Conservation (phyloP, 345 rosid genomes). For the Gossypium bickii region DNA sequence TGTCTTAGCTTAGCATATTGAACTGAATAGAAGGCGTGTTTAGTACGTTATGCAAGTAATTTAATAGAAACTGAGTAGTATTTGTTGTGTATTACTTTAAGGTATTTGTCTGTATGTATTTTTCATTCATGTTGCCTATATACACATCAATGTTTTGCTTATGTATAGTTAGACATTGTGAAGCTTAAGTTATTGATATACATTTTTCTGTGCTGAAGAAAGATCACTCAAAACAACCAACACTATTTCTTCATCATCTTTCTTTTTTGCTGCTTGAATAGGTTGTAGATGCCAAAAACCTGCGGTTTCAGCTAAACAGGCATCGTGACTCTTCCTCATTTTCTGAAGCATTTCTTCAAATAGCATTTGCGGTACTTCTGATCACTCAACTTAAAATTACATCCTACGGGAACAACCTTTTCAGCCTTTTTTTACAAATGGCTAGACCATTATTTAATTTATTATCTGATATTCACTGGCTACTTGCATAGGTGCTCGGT, state of each 20-base stretch:
- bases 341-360: conserved; percentile 89
- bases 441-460: not conserved
- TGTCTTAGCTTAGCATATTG: not conserved
- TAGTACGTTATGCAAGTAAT: not conserved
- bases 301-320: conserved; percentile 63
- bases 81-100: not conserved
- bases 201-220: not conserved
- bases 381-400: not conserved
- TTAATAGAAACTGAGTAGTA: not conserved
- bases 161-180: not conserved
- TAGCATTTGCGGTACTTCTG: conserved; percentile 79
- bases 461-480: not conserved
- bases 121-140: not conserved
- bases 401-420: not conserved
- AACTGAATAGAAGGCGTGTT: not conserved
- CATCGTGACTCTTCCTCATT: conserved; percentile 54
- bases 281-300: conserved; percentile 98
- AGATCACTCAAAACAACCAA: not conserved
- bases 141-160: not conserved
- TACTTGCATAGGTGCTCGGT: too few species aligned
- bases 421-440: not conserved
- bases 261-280: conserved; percentile 26
- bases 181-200: conserved; percentile 8
- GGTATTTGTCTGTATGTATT: not conserved
- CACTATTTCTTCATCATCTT: not conserved